Evolutionary conservation across 352 stramenopile genomes (phyloP).

Genomic region (Phytophthora tentaculata): DNA sequence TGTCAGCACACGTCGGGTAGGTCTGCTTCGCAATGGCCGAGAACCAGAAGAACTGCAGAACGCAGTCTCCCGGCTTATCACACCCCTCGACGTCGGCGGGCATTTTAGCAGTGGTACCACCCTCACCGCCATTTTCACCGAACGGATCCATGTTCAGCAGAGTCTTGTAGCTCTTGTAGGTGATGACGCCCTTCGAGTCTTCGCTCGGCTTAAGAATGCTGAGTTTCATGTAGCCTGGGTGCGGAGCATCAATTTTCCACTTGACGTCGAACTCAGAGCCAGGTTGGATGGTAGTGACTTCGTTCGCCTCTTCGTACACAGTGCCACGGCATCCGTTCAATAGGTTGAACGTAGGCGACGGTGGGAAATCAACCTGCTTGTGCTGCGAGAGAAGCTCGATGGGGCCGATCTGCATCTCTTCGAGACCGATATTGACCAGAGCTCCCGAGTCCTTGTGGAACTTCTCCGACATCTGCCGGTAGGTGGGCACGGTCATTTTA

Average conservation of each 20-base stretch:
- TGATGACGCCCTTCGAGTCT: slow-evolving; percentile 48
- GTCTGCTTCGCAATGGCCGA: slow-evolving; percentile 44
- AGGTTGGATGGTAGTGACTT: slow-evolving; percentile 35
- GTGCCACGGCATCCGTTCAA: slow-evolving; percentile 47
- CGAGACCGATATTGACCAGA: slow-evolving; percentile 39
- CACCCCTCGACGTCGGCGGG: slow-evolving; percentile 45
- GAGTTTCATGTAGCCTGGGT: slow-evolving; percentile 59
- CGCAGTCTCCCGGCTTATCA: slow-evolving; percentile 39
- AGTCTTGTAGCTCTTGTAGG: slow-evolving; percentile 44
- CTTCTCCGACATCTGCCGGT: slow-evolving; percentile 28
- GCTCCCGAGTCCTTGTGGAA: slow-evolving; percentile 37
- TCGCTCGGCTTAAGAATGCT: slow-evolving; percentile 57
- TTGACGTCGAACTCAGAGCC: slow-evolving; percentile 37
- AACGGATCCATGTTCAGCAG: slow-evolving; percentile 55
- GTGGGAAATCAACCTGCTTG: slow-evolving; percentile 40
- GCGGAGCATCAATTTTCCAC: slow-evolving; percentile 57
- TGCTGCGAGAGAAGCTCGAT: slow-evolving; percentile 35
- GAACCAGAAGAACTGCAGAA: slow-evolving; percentile 50
- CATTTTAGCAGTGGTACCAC: slow-evolving; percentile 41
- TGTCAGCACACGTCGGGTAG: slow-evolving; percentile 48
- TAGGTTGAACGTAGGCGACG: slow-evolving; percentile 37
- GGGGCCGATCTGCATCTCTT: slow-evolving; percentile 39
- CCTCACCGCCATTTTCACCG: slow-evolving; percentile 38
- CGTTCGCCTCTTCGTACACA: slow-evolving; percentile 40
- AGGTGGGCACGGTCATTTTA: slow-evolving; percentile 5